A percentile compares a stretch with the other conserved stretches of the same genome.
Conservation (phyloP, 2,329 filamentous ascomycete genomes). For the Neurospora sp. region DNA sequence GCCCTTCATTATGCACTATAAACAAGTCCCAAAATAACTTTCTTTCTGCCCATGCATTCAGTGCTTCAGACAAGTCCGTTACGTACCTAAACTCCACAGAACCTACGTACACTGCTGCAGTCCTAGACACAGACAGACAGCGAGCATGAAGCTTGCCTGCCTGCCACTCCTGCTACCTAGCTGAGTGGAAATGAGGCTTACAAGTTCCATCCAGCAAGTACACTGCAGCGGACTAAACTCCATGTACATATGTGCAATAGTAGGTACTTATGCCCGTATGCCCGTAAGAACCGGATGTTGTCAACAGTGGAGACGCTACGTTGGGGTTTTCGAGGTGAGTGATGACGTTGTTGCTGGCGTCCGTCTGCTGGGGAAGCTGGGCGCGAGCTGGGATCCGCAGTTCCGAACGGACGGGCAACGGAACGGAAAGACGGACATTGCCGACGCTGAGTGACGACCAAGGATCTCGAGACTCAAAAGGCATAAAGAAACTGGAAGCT, state of each 20-base stretch:
- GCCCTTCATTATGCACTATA: no score
- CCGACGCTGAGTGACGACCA: not conserved
- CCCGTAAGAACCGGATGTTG: not conserved
- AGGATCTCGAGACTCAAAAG: not conserved
- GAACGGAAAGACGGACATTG: not conserved
- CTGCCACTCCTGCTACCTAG: not conserved
- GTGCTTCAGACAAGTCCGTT: no score
- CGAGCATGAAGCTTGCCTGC: not conserved
- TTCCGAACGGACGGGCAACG: no score
- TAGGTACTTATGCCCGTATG: not conserved
- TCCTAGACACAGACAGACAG: no score
- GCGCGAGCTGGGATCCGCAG: no score
- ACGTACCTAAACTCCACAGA: no score
- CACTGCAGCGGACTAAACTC: no score
- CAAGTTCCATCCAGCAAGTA: not conserved
- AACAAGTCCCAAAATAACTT: no score
- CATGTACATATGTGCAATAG: no score
- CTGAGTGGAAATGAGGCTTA: not conserved
- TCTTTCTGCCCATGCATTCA: no score
- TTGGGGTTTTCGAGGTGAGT: not conserved
- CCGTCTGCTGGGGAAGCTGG: not conserved
- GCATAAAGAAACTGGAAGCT: not conserved
- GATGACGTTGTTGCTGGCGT: not conserved
- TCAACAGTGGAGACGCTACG: not conserved
- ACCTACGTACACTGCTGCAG: no score